These are phyloP conservation scores for Trichophyton simii DNA, from an alignment of 2,329 filamentous ascomycete species.

Conservation along the genomic window DNA sequence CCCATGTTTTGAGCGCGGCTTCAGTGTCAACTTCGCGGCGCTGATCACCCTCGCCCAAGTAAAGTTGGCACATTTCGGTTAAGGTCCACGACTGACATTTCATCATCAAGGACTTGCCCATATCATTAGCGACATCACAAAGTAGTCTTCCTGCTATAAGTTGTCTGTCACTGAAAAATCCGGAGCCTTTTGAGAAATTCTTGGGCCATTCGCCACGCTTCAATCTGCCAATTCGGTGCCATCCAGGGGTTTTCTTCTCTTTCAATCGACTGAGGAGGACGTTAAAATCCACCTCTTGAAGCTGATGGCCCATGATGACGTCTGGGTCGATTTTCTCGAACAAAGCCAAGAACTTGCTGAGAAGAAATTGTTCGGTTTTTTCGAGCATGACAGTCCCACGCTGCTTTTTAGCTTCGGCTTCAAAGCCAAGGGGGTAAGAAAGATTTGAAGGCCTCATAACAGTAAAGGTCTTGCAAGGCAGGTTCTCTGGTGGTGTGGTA, in stretches of 20 bases:
- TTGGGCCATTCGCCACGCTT: slow-evolving; percentile 76
- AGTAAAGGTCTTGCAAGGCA: slow-evolving; percentile 84
- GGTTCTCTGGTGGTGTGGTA: slow-evolving; percentile 73
- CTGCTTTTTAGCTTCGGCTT: slow-evolving; percentile 60
- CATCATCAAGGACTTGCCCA: slow-evolving; percentile 91
- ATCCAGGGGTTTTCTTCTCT: slow-evolving; percentile 82
- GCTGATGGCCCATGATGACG: slow-evolving; percentile 81
- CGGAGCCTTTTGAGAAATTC: slow-evolving; percentile 70
- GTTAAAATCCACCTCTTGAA: slow-evolving; percentile 96
- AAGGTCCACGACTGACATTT: slow-evolving; percentile 98
- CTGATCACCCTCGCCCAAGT: slow-evolving; percentile 58
- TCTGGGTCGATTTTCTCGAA: slow-evolving; percentile 83
- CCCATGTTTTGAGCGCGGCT: slow-evolving; percentile 73
- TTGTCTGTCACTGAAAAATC: slow-evolving; percentile 86
- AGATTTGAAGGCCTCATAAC: slow-evolving; percentile 68
- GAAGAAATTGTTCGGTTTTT: slow-evolving; percentile 70
- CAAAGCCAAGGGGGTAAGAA: slow-evolving; percentile 76
- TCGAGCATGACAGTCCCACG: slow-evolving; percentile 67
- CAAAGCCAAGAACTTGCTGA: slow-evolving; percentile 80
- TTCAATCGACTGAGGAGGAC: slow-evolving; percentile 75
- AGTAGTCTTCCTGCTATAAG: slow-evolving; percentile 77
- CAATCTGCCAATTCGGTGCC: slow-evolving; percentile 84
- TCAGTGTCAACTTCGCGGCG: slow-evolving; percentile 85
- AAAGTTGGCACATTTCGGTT: slow-evolving; percentile 92
- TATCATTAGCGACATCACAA: slow-evolving; percentile 90